Base-by-base conservation (phyloP, 805 yeast species). In the Cyberlindnera maclurae region DNA sequence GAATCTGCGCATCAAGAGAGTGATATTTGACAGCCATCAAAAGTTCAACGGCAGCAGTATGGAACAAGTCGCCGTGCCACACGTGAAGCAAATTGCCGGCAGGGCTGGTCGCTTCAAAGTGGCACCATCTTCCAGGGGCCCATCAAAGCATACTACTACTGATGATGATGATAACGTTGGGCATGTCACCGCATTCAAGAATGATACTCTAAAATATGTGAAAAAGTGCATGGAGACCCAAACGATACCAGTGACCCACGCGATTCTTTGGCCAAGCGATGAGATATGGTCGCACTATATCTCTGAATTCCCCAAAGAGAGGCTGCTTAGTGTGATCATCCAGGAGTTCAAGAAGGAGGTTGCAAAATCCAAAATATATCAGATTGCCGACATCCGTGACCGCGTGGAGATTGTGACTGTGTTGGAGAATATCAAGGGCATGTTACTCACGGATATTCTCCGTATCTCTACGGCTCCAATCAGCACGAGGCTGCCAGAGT, bases 81-180 rank as follows among this genome's bases (percentile, higher is more conserved):
- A 79, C 40, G 71, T 82, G 22, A 89, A 88, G 57, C 98, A 93
- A 58, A 90, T 93, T 44, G 97, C 93, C 4, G 98, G 98, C 1
- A 69, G 98, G 45, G 98, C 98, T 0, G 98, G 98, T 2, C 64
- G 98, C 44, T 93, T 65, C 50, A 72, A 67, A 41, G 64, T 63
- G 4, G 63, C 61, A 9, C 57, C 62, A 16, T 39, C 52, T 4
- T 26, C 58, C 5, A 41, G 49, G 2, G 34, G 29, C 2, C 17
- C 15, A 5, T 3, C 18, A 7, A n/a, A 12, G 27, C 1, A 26
- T 13, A 26, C 33, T 10, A 31, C 11, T 16, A 41, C 34, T 9
- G 45, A 42, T 13, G 44, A 40, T 3, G 38, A 45, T 39, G 56
- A 46, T 36, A 54, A 63, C 3, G 52, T 59, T 26, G 81, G 81